Evolutionary conservation across 2,329 filamentous ascomycete genomes (phyloP), one percentile per base, ranked within the genome.

Genomic region (Dactylellina cionopaga): DNA sequence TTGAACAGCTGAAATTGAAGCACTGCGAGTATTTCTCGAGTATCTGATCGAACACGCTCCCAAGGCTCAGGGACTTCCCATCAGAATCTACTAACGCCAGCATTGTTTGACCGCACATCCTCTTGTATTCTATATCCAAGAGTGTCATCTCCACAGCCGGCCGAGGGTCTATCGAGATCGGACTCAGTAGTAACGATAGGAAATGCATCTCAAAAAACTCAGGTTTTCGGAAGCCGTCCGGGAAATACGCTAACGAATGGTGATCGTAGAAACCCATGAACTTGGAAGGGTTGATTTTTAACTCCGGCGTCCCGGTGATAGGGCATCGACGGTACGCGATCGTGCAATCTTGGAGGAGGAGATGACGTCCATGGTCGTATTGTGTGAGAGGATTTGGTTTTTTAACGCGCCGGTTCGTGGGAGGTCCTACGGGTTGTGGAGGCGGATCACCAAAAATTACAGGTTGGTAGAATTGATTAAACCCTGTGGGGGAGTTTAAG

Each of bases 291-390:
- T 56, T 7, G 22, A 60, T 17, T 39, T 68, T 60, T 6, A 58
- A 27, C 22, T 60, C 19, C 35, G 39, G 47, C 4, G 19, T 37
- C 2, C 27, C 9, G 3, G 46, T 41, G 3, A 31, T n/a, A 11
- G 52, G 55, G 33, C 55, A 60, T 17, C 55, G 37, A 19, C 46
- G 64, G 35, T 68, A 68, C n/a, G 54, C 54, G 22, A 62, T 29
- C 13, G 64, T 33, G 46, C 64, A 55, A 17, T 69, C 54, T 10
- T 54, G 55, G 46, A 68, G 37, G 5, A 60, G 55, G 29, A 60
- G 37, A 22, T 54, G 64, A 27, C 46, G 55, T 22, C 46, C 35
- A 15, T 58, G 39, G 9, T 46, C n/a, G 22, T 46, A 44, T 17
- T 39, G 29, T 10, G 3, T 25, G 3, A 54, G n/a, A 22, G 15